These are phyloP conservation scores for Leersia perrieri DNA, from an alignment of 176 grass and related monocot genomes.

Conservation along the genomic window DNA sequence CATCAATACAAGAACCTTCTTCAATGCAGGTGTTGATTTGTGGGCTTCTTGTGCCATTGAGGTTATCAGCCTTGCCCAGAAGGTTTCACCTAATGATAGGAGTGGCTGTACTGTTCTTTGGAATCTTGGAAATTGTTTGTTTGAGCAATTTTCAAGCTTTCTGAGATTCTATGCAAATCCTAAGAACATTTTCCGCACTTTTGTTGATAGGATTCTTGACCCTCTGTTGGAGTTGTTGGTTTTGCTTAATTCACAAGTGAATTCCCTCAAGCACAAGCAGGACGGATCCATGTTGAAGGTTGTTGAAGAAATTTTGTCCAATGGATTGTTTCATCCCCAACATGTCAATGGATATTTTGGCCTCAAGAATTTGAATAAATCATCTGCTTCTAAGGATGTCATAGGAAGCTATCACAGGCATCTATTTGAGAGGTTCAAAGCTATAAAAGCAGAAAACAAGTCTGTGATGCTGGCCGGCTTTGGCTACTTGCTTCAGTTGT, in stretches of 20 bases:
- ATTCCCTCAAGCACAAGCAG: constrained; percentile 36
- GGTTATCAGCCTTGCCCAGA: constrained; percentile 66
- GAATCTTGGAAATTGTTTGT: constrained; percentile 57
- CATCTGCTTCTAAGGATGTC: constrained; percentile 43
- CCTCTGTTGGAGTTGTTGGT: constrained; percentile 76
- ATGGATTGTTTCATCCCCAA: constrained; percentile 76
- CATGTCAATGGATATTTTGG: constrained; percentile 87
- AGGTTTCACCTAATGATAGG: constrained; percentile 48
- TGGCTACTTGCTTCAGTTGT: constrained; percentile 81
- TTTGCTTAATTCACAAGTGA: constrained; percentile 71
- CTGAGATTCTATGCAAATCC: constrained; percentile 81
- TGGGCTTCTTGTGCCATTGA: constrained; percentile 73
- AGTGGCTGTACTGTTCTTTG: constrained; percentile 40
- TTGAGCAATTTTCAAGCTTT: constrained; percentile 76
- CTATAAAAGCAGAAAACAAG: constrained; percentile 81
- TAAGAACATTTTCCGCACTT: constrained; percentile 83
- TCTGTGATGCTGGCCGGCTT: constrained; percentile 76
- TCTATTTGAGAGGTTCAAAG: constrained; percentile 76
- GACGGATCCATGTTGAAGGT: constrained; percentile 44
- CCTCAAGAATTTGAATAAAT: constrained; percentile 56
- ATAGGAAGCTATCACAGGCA: constrained; percentile 92
- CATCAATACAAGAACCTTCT: constrained; percentile 80
- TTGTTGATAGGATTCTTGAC: constrained; percentile 74
- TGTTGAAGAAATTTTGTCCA: constrained; percentile 83
- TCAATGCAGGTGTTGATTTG: constrained; percentile 70